A percentile compares a stretch with the other conserved stretches of the same genome.
phyloP scores from a whole-genome alignment of 192 early-diverging fungal species.

The Gonapodya sp. region DNA sequence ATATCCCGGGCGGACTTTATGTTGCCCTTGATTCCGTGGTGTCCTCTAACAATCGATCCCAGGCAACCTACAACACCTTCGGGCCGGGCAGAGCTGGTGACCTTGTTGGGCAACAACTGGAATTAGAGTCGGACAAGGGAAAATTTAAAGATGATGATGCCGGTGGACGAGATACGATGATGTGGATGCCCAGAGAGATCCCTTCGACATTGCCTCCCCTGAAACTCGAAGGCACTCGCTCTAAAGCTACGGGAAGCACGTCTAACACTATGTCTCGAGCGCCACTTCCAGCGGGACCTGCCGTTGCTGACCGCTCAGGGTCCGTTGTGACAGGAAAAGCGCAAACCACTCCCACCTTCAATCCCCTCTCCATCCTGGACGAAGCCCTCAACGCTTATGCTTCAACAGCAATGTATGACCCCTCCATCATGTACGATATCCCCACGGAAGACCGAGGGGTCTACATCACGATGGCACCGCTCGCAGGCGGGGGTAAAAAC shows the following conservation, averaged over 20 bases:
- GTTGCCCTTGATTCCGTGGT: neutral
- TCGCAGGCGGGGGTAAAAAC: neutral
- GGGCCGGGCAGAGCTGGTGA: neutral
- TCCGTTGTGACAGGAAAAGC: neutral
- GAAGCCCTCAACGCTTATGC: neutral
- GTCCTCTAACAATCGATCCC: neutral
- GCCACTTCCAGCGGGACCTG: neutral
- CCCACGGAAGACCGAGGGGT: neutral
- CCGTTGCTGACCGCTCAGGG: neutral
- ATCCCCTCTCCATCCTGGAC: neutral
- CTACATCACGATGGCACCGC: neutral
- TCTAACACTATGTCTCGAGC: neutral
- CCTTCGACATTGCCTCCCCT: neutral
- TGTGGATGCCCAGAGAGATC: neutral
- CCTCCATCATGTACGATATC: neutral
- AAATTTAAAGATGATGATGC: neutral
- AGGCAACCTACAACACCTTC: neutral
- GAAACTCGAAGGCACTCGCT: neutral
- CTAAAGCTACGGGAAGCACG: neutral
- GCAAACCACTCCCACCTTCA: neutral
- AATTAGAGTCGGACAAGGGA: neutral
- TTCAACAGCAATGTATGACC: neutral
- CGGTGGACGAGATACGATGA: neutral
- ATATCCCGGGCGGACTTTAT: neutral
- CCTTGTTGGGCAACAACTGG: neutral